These are phyloP conservation scores for Myxozyma lipomycoides DNA, from an alignment of 805 yeast genomes.

Conservation along the genomic window DNA sequence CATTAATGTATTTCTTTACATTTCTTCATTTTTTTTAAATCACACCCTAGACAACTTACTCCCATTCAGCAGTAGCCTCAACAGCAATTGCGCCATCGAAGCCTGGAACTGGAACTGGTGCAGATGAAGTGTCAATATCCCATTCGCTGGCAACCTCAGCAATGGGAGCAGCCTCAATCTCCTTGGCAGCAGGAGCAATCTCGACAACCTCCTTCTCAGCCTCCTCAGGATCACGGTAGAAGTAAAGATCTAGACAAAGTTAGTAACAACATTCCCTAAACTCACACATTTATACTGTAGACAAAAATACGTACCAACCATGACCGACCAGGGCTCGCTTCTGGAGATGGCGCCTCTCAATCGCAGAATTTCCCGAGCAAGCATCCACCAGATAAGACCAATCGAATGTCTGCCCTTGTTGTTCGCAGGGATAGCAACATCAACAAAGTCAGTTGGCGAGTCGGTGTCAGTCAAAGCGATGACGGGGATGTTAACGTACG, in stretches of 20 bases:
- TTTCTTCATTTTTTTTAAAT: background rate
- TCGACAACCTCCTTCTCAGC: slow-evolving; percentile 73
- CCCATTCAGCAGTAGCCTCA: slow-evolving; percentile 31
- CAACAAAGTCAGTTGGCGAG: slow-evolving; percentile 98
- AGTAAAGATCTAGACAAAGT: slow-evolving; percentile 84
- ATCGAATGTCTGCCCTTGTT: slow-evolving; percentile 99
- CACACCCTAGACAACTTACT: slow-evolving; percentile 8
- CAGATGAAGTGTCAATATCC: slow-evolving; percentile 38
- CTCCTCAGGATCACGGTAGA: slow-evolving; percentile 99
- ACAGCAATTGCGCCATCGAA: slow-evolving; percentile 46
- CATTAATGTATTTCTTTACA: background rate
- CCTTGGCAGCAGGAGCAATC: slow-evolving; percentile 58
- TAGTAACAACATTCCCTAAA: background rate
- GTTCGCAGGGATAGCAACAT: slow-evolving; percentile 99
- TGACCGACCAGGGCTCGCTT: slow-evolving; percentile 94
- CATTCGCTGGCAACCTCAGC: slow-evolving; percentile 61
- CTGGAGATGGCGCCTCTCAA: slow-evolving; percentile 97
- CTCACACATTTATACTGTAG: background rate
- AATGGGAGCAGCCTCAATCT: slow-evolving; percentile 62
- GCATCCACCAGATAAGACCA: slow-evolving; percentile 99
- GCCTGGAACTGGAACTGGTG: slow-evolving; percentile 51
- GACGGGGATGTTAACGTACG: slow-evolving; percentile 99
- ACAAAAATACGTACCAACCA: slow-evolving; percentile 89
- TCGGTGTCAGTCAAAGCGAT: slow-evolving; percentile 98
- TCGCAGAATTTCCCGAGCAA: slow-evolving; percentile 99